These are phyloP conservation scores for Primulina tabacum DNA, from an alignment of 257 asterid genomes.

Conservation along the genomic window DNA sequence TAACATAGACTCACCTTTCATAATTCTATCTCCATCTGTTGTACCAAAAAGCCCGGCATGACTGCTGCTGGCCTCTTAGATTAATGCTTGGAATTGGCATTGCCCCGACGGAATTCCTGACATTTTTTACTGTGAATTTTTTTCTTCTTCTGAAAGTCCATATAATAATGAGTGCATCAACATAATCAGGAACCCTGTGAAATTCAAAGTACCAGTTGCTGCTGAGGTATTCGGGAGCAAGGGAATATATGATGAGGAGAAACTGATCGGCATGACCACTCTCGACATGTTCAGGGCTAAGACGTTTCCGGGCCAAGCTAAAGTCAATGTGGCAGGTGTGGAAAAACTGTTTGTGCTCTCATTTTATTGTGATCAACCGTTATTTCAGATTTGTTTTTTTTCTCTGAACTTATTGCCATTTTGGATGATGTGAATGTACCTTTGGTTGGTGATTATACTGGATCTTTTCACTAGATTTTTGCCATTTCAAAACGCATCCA, in stretches of 20 bases:
- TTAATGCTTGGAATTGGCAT: slow-evolving; percentile 78
- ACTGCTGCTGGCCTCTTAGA: slow-evolving; percentile 87
- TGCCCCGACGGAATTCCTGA: slow-evolving; percentile 60
- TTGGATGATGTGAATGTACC: slow-evolving; percentile 71
- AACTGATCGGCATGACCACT: slow-evolving; percentile 80
- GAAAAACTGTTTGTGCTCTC: neutral
- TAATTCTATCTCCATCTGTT: slow-evolving; percentile 57
- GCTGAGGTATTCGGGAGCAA: slow-evolving; percentile 79
- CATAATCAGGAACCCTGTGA: slow-evolving; percentile 89
- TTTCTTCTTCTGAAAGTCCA: neutral
- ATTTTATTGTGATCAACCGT: too few species aligned
- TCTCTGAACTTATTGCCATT: neutral
- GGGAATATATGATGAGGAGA: slow-evolving; percentile 70
- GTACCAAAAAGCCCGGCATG: slow-evolving; percentile 97
- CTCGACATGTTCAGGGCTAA: slow-evolving; percentile 88
- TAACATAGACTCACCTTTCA: too few species aligned
- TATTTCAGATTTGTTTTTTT: neutral
- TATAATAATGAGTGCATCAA: slow-evolving; percentile 52
- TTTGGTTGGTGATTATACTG: slow-evolving; percentile 71
- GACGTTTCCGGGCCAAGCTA: slow-evolving; percentile 75
- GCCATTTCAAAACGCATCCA: neutral
- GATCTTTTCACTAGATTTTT: neutral
- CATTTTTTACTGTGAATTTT: neutral
- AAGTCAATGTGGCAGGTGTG: slow-evolving; percentile 64
- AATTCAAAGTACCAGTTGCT: slow-evolving; percentile 78